Percentiles rank a stretch among this genome's conserved stretches.
These are phyloP conservation scores for Chaetomidium leptoderma DNA, from an alignment of 495 filamentous ascomycete species.

Conservation along the genomic window DNA sequence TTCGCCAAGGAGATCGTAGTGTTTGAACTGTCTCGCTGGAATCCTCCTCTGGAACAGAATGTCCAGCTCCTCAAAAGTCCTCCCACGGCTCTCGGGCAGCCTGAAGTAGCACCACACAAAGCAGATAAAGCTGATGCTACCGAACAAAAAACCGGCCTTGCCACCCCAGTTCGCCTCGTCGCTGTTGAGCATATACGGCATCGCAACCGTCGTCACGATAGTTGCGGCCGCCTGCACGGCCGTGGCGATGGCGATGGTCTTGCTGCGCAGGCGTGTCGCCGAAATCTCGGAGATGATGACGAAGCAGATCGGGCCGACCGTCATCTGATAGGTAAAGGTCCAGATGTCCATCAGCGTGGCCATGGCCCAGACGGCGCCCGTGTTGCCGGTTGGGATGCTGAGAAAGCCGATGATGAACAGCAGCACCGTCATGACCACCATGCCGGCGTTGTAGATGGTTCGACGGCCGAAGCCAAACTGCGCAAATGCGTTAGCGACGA, in stretches of 20 bases:
- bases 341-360: slow-evolving; percentile 53
- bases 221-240: slow-evolving; percentile 55
- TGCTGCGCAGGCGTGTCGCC: slow-evolving; percentile 54
- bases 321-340: slow-evolving; percentile 53
- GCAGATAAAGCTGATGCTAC: slow-evolving; percentile 45
- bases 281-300: slow-evolving; percentile 59
- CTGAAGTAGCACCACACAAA: slow-evolving; percentile 49
- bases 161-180: slow-evolving; percentile 59
- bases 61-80: slow-evolving; percentile 52
- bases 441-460: slow-evolving; percentile 49
- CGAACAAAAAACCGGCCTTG: slow-evolving; percentile 66
- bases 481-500: neutral
- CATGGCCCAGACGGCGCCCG: slow-evolving; percentile 48
- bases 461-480: slow-evolving; percentile 48
- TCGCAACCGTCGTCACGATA: slow-evolving; percentile 58
- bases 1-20: too few species aligned
- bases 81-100: slow-evolving; percentile 56
- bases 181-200: slow-evolving; percentile 65
- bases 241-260: slow-evolving; percentile 59
- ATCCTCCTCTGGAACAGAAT: too few species aligned
- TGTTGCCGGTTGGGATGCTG: slow-evolving; percentile 47
- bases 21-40: too few species aligned
- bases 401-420: slow-evolving; percentile 56
- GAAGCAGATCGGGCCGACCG: slow-evolving; percentile 59
- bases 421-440: slow-evolving; percentile 44